Evolutionary conservation across 345 rosid genomes (phyloP).

Genomic region (Brassica nigra): DNA sequence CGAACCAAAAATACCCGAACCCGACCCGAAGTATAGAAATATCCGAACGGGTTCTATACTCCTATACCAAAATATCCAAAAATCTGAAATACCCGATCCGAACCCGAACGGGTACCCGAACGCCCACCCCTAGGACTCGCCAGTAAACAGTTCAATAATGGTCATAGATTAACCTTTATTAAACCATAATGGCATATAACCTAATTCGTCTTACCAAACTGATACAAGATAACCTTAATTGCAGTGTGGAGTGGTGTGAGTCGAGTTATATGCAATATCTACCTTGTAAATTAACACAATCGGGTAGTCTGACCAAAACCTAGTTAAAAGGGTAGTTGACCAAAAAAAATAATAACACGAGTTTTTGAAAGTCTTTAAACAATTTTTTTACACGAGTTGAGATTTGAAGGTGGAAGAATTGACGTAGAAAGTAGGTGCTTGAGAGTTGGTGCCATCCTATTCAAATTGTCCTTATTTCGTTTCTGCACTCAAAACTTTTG

Average conservation of each 20-base stretch:
- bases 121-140: no score
- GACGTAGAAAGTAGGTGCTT: conserved; percentile 41
- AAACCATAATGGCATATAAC: background rate
- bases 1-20: no score
- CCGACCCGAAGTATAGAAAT: no score
- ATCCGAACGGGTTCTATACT: no score
- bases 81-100: no score
- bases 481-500: conserved; percentile 36
- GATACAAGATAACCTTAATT: background rate
- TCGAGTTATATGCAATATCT: conserved; percentile 42
- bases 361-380: no score
- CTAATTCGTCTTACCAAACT: background rate
- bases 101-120: no score
- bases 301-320: no score
- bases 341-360: background rate
- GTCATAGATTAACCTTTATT: no score
- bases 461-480: conserved; percentile 47
- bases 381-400: background rate
- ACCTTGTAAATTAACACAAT: conserved; percentile 16
- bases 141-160: no score
- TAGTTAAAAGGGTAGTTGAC: no score
- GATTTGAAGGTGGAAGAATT: conserved; percentile 40
- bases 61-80: no score
- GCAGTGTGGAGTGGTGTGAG: background rate
- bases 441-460: conserved; percentile 37